Evolutionary conservation across 495 filamentous ascomycete species (phyloP).

Genomic region (Saxophila tyrrhenica): DNA sequence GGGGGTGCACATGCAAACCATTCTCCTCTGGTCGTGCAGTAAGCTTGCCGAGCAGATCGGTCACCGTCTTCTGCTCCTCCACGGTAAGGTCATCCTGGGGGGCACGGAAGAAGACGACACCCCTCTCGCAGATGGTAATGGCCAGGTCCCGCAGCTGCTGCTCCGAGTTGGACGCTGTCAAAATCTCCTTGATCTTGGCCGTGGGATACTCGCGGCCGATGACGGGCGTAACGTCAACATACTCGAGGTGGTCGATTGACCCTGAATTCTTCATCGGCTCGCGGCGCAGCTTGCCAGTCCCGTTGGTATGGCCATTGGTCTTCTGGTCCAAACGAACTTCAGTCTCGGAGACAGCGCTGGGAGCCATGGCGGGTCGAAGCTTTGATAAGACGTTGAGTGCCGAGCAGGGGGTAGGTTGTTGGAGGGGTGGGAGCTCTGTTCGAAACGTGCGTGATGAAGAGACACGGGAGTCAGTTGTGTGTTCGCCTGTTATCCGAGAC

Average conservation of each 20-base stretch:
- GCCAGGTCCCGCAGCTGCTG: conserved; percentile 56
- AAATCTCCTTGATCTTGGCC: conserved; percentile 31
- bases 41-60: conserved; percentile 52
- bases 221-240: conserved; percentile 53
- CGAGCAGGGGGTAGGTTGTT: not conserved
- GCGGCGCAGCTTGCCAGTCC: not conserved
- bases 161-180: conserved; percentile 48
- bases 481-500: no score
- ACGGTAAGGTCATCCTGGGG: conserved; percentile 53
- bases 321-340: not conserved
- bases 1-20: conserved; percentile 52
- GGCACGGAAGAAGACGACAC: conserved; percentile 66
- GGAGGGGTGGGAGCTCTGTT: not conserved
- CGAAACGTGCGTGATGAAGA: not conserved
- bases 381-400: not conserved
- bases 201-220: conserved; percentile 58
- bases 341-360: not conserved
- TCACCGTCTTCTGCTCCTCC: conserved; percentile 57
- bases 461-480: no score
- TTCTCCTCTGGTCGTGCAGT: conserved; percentile 35
- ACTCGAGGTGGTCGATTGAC: conserved; percentile 45
- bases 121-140: conserved; percentile 62
- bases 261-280: conserved; percentile 24
- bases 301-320: not conserved
- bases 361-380: not conserved